A percentile compares a stretch with the other conserved stretches of the same genome.
Evolutionary conservation across 192 early-diverging fungal genomes (phyloP).

Genomic region (Fimicolochytrium jonesii): DNA sequence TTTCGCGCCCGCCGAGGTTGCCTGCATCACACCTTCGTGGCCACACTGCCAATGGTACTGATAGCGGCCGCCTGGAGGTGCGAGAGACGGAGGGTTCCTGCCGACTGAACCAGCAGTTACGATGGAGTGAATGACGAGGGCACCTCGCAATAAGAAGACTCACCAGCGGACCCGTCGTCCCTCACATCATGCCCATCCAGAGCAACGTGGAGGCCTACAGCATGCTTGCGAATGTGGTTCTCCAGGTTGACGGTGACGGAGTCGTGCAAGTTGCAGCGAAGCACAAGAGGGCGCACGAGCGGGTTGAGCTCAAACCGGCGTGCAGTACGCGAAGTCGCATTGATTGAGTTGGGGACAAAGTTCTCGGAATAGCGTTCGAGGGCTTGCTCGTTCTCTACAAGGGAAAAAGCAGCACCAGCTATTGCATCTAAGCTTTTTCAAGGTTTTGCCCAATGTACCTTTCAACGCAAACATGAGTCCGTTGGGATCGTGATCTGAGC

Average conservation of each 20-base stretch:
- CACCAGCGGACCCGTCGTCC: neutral
- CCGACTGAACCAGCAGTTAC: slow-evolving; percentile 3
- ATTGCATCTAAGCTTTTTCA: too few species aligned
- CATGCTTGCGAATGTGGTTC: slow-evolving; percentile 5
- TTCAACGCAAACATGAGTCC: too few species aligned
- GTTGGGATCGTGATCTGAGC: too few species aligned
- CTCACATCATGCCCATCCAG: neutral
- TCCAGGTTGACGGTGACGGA: neutral
- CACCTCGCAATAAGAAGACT: too few species aligned
- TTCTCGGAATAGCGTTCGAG: too few species aligned
- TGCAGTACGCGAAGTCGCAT: too few species aligned
- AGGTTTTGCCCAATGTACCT: too few species aligned
- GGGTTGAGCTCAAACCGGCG: neutral
- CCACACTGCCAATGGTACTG: slow-evolving; percentile 12
- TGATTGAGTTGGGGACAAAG: too few species aligned
- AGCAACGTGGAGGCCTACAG: slow-evolving; percentile 1
- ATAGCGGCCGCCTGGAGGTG: neutral
- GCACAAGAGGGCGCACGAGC: slow-evolving; percentile 10
- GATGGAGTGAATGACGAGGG: too few species aligned
- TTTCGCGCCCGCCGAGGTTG: slow-evolving; percentile 7
- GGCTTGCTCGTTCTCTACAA: too few species aligned
- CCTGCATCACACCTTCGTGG: slow-evolving; percentile 16
- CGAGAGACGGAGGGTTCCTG: slow-evolving; percentile 5
- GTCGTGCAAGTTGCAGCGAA: slow-evolving; percentile 10
- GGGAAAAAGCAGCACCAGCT: too few species aligned